phyloP scores from a whole-genome alignment of 768 basidiomycete genomes.

The Mycena albidolilacea region DNA sequence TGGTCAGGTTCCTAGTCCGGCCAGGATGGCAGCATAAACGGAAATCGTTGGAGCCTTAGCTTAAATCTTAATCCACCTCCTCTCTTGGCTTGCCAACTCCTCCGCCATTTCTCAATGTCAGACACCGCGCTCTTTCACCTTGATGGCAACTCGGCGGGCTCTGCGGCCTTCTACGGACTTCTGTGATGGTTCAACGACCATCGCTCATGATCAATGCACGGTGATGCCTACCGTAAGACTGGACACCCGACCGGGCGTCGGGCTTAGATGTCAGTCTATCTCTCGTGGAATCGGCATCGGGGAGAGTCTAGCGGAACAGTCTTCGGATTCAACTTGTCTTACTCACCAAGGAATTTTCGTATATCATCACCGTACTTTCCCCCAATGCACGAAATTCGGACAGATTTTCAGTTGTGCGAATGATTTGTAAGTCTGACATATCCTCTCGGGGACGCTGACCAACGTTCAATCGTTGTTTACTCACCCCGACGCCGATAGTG shows the following conservation, averaged over 20 bases:
- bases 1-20: too few species aligned
- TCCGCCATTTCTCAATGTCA: not conserved
- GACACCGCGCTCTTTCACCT: not conserved
- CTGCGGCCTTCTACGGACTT: slow-evolving; percentile 2
- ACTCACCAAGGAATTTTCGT: slow-evolving; percentile 11
- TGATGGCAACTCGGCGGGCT: not conserved
- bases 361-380: slow-evolving; percentile 20
- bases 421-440: slow-evolving; percentile 16
- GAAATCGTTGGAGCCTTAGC: too few species aligned
- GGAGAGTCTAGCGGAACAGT: slow-evolving; percentile 16
- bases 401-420: slow-evolving; percentile 17
- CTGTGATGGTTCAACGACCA: slow-evolving; percentile 6
- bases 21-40: too few species aligned
- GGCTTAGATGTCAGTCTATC: slow-evolving; percentile 16
- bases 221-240: slow-evolving; percentile 9
- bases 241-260: slow-evolving; percentile 9
- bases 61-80: slow-evolving; percentile 3
- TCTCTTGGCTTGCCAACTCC: not conserved
- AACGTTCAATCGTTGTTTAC: slow-evolving; percentile 3
- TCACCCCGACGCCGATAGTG: slow-evolving; percentile 18
- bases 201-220: slow-evolving; percentile 3
- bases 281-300: slow-evolving; percentile 15
- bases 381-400: slow-evolving; percentile 15
- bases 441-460: slow-evolving; percentile 16
- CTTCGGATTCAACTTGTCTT: slow-evolving; percentile 12